Base-by-base conservation (phyloP, 495 filamentous ascomycete species). In the Talaromyces nanjingensis region DNA sequence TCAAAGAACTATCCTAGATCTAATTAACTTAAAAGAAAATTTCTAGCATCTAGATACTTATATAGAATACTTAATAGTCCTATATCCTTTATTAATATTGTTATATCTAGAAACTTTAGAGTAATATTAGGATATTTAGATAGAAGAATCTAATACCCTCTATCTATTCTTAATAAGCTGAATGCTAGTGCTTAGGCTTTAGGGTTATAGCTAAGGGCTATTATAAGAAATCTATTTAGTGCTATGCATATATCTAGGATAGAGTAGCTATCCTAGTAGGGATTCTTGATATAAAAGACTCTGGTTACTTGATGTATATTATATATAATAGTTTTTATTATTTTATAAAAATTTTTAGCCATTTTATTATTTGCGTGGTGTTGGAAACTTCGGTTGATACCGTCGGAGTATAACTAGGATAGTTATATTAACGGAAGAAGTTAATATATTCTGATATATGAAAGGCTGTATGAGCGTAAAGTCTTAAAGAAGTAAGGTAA, bases 191-290 rank as follows among this genome's bases (percentile, higher is more conserved):
- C 73, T 14, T 27, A 57, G 6, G 81, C 77, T 0, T 56, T 27
- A 2, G 70, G 74, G 62, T 81, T 80, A 5, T 71, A 58, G 4
- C 69, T 65, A 25, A 83, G 65, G 1, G 72, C 74, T 3, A 68
- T 66, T 0, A 65, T 58, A 11, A 77, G 73, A 65, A 81, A 87
- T 2, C 78, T 82, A 7, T 84, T 83, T 1, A 84, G 84, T 0
- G 84, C 85, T 75, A 83, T 81, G 68, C 84, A 86, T 45, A 86
- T 68, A 65, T 87, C 81, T 1, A 87, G 77, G 39, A 83, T 74
- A 16, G n/a, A 9, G 20, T 20, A 62, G 6, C 59, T 39, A 29
- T 24, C 45, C 56, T 56, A 27, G n/a, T 18, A 8, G 14, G 6
- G 1, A 18, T 25, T 18, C 27, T 55, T 49, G 37, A 64, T 62